phyloP scores from a whole-genome alignment of 176 grass and related monocot genomes.

The Eleusine coracana region DNA sequence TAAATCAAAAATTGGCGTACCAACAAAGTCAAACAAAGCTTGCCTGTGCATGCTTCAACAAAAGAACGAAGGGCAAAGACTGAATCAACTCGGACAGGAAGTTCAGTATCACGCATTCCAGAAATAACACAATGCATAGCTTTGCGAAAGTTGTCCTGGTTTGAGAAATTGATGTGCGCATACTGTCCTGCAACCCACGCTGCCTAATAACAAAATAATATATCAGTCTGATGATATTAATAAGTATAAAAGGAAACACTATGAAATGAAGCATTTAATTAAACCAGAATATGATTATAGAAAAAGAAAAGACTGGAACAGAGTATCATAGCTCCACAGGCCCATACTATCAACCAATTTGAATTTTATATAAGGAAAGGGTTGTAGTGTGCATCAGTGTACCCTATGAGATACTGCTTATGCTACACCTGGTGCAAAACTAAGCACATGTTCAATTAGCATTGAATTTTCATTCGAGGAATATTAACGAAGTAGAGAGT shows the following conservation, averaged over 20 bases:
- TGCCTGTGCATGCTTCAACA: constrained; percentile 91
- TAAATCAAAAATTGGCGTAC: not conserved
- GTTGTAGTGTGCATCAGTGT: not conserved
- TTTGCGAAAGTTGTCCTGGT: constrained; percentile 73
- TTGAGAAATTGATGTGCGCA: constrained; percentile 81
- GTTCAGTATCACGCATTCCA: constrained; percentile 81
- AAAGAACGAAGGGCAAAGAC: constrained; percentile 97
- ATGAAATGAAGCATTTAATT: constrained; percentile 8
- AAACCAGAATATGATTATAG: constrained; percentile 6
- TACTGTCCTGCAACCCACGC: constrained; percentile 96
- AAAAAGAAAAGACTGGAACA: not conserved
- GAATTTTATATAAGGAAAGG: not conserved
- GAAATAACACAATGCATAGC: constrained; percentile 82
- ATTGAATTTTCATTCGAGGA: not conserved
- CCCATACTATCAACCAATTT: not conserved
- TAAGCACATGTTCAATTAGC: not conserved
- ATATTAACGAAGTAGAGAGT: not conserved
- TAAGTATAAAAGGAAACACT: not conserved
- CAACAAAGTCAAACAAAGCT: constrained; percentile 27
- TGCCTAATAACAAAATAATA: constrained; percentile 57
- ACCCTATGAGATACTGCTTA: not conserved
- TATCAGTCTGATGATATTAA: constrained; percentile 24
- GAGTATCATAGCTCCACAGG: not conserved
- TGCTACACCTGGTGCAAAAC: not conserved
- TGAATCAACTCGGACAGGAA: constrained; percentile 94